Evolutionary conservation across 129 eudicot species (phyloP), one percentile per base, ranked within the genome.

Genomic region (Lactuca sativa): DNA sequence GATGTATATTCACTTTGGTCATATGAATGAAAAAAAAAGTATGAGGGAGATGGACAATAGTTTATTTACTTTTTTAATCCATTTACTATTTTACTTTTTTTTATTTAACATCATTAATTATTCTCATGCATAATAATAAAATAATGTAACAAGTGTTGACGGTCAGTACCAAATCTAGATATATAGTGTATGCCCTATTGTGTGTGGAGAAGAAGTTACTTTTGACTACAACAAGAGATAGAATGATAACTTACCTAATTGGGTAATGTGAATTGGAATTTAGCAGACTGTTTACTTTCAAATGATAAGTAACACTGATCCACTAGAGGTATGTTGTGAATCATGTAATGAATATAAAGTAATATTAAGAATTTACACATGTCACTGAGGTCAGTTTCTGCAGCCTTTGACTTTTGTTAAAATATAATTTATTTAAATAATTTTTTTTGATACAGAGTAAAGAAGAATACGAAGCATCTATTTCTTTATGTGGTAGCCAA

Each of bases 101-200:
- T n/a, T n/a, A 51, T 32, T 37, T 51, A 8, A 32, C 7, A 16
- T 44, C 25, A 69, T 12, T 9, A 38, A 56, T 13, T 14, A 33
- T 6, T 2, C 16, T 11, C 12, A 52, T 52, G 38, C 31, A 61
- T 44, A 32, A 16, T 4, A 44, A 3, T 48, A 64, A 55, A 66
- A 51, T 89, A 93, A 97, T 83, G 98, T 93, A 62, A 93, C 98
- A 57, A 97, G 97, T 69, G 97, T 93, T 73, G 96, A 78, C 68
- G 96, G 98, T 68, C 95, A 93, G 47, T 93, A 93, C 80, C 98
- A 93, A 83, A 93, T 93, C 59, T 97, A 97, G 58, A 87, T 93
- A 18, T 93, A 93, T 67, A 74, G 90, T 48, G 88, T 85, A 47
- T 87, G 97, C 16, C 97, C 97, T 62, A 93, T 93, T 47, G 84